Base-by-base conservation (phyloP, 1,139 yeast genomes). In the Blastobotrys petasosporus region DNA sequence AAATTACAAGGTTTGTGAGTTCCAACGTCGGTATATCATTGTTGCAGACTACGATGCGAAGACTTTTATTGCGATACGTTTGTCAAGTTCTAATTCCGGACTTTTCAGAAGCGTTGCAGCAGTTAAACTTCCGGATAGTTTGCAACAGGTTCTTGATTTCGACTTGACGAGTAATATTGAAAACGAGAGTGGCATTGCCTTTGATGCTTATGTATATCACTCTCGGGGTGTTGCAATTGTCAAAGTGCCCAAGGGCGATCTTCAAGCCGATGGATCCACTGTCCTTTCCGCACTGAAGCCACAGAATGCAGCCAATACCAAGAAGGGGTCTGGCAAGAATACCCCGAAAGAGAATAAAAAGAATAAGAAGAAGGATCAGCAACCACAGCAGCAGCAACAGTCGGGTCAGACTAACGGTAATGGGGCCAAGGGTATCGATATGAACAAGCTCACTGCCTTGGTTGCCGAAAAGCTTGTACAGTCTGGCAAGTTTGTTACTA, bases 201-300 rank as follows among this genome's bases (percentile, higher is more conserved):
- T 56, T 46, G 60, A 56, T 35, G 36, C 48, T 11, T 56, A 56
- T 35, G 29, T 56, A 16, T 49, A 48, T 42, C 59, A 56, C 42
- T 42, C 56, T 39, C 44, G 44, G 20, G 60, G 60, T 1, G 41
- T 56, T 3, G 47, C 54, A n/a, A 51, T 54, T 43, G 35, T 46
- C 13, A 43, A 42, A 32, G 42, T 46, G 12, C 25, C 17, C 16
- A 37, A 37, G 13, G 17, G 28, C n/a, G 49, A 41, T 11, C 33
- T 46, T 6, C 41, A 31, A 5, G 34, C 33, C 12, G 45, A 38
- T 32, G 45, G 42, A n/a, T 39, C 46, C 2, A 38, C 45, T 10
- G 45, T 46, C 12, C 28, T 41, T 11, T 12, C 33, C 5, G 45
- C 45, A 6, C 30, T 28, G 13, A 16, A 20, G 29, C 38, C 38